Percentiles rank a stretch among this genome's conserved stretches.
Conservation (phyloP, 176 grass and related monocot species). For the Aegilops umbellulata region DNA sequence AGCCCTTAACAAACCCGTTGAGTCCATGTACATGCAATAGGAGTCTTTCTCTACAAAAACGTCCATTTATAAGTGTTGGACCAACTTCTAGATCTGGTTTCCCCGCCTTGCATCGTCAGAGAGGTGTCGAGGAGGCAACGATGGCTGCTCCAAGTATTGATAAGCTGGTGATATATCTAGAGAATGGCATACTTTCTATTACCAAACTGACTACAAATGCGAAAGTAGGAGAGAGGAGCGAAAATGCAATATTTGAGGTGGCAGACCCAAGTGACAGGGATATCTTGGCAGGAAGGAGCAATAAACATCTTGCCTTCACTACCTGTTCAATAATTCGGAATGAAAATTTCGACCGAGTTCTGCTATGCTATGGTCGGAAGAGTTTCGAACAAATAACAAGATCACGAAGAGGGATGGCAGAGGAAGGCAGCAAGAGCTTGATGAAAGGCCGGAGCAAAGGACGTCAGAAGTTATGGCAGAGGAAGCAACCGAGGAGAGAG, state of each 20-base stretch:
- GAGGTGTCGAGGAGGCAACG: constrained; percentile 37
- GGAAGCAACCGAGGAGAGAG: constrained; percentile 26
- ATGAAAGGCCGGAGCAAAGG: background rate
- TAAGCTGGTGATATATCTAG: constrained; percentile 41
- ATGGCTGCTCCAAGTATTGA: constrained; percentile 44
- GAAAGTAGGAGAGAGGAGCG: constrained; percentile 13
- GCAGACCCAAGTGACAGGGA: background rate
- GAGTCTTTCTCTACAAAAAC: background rate
- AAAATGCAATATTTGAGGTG: background rate
- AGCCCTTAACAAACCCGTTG: background rate
- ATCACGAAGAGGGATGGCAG: background rate
- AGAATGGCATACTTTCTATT: background rate
- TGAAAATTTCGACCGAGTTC: constrained; percentile 41
- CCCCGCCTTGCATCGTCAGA: constrained; percentile 35
- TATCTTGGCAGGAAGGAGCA: constrained; percentile 35
- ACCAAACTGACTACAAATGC: background rate
- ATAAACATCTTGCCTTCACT: constrained; percentile 29
- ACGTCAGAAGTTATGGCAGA: background rate
- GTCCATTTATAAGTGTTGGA: background rate
- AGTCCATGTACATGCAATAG: background rate
- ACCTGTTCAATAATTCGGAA: constrained; percentile 22
- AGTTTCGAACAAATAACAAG: background rate
- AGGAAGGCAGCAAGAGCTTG: constrained; percentile 32
- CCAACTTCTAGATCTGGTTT: background rate
- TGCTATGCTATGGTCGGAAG: constrained; percentile 26